A percentile compares a stretch with the other conserved stretches of the same genome.
Evolutionary conservation across 2,329 filamentous ascomycete species (phyloP).

Genomic region (Verticillium dahliae): DNA sequence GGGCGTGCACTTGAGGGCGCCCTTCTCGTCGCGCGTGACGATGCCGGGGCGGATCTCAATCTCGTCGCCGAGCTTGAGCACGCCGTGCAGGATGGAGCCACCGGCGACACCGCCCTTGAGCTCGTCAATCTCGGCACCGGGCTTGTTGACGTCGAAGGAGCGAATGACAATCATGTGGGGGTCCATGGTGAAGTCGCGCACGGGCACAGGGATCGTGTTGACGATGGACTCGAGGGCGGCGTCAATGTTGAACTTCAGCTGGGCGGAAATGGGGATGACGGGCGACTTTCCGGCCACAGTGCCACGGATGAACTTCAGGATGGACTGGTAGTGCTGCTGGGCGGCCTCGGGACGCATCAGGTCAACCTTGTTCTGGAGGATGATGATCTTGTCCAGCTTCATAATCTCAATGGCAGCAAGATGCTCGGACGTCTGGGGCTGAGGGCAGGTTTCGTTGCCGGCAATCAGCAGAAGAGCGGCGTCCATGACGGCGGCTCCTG

Average conservation of each 20-base stretch:
- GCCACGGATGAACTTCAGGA: slow-evolving; percentile 96
- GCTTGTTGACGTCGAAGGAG: slow-evolving; percentile 99
- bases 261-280: slow-evolving; percentile 93
- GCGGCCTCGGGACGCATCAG: slow-evolving; percentile 95
- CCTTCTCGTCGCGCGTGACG: slow-evolving; percentile 88
- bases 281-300: slow-evolving; percentile 93
- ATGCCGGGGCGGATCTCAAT: slow-evolving; percentile 99
- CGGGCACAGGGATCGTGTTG: slow-evolving; percentile 87
- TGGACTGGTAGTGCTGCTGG: slow-evolving; percentile 90
- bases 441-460: slow-evolving; percentile 96
- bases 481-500: slow-evolving; percentile 98
- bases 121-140: slow-evolving; percentile 96
- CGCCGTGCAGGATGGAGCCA: slow-evolving; percentile 93
- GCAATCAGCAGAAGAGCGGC: slow-evolving; percentile 93
- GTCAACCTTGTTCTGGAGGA: slow-evolving; percentile 99
- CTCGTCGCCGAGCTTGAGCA: slow-evolving; percentile 94
- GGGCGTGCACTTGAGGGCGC: slow-evolving; percentile 90
- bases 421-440: slow-evolving; percentile 98
- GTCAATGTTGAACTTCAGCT: slow-evolving; percentile 99
- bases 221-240: slow-evolving; percentile 95
- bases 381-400: slow-evolving; percentile 99
- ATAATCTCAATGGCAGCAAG: slow-evolving; percentile 99
- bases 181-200: slow-evolving; percentile 82
- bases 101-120: slow-evolving; percentile 98
- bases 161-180: slow-evolving; percentile 99